Evolutionary conservation across 1,139 yeast genomes (phyloP).

Genomic region (Hyphopichia wangnamkhiaoensis): DNA sequence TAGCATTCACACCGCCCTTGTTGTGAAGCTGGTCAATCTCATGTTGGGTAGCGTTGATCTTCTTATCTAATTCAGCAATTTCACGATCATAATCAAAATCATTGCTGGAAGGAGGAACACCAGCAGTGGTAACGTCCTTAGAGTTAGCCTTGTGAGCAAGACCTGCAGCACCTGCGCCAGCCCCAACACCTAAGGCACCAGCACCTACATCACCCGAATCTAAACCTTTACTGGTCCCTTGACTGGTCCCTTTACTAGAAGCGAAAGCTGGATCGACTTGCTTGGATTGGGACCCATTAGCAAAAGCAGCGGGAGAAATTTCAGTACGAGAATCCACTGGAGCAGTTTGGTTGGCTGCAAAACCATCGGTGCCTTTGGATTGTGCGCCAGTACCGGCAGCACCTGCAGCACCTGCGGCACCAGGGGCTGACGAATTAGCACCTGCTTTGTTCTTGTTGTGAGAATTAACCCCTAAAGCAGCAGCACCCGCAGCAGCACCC

Average conservation of each 20-base stretch:
- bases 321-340: neutral
- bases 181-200: constrained; percentile 5
- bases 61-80: constrained; percentile 21
- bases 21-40: constrained; percentile 23
- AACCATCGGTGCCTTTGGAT: constrained; percentile 1
- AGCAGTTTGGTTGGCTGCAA: constrained; percentile 1
- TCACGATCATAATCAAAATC: constrained; percentile 24
- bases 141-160: constrained; percentile 5
- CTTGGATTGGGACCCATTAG: neutral
- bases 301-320: constrained; percentile 1
- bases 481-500: constrained; percentile 10
- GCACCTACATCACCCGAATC: neutral
- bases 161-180: constrained; percentile 6
- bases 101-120: constrained; percentile 18
- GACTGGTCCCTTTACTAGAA: neutral
- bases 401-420: constrained; percentile 7
- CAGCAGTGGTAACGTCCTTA: constrained; percentile 10
- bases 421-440: neutral
- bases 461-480: constrained; percentile 2
- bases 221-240: constrained; percentile 2
- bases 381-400: constrained; percentile 6
- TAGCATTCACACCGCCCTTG: constrained; percentile 11
- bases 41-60: constrained; percentile 25
- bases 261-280: neutral
- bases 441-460: neutral